These are phyloP conservation scores for Podila verticillata DNA, from an alignment of 192 early-diverging fungal genomes.

Conservation along the genomic window DNA sequence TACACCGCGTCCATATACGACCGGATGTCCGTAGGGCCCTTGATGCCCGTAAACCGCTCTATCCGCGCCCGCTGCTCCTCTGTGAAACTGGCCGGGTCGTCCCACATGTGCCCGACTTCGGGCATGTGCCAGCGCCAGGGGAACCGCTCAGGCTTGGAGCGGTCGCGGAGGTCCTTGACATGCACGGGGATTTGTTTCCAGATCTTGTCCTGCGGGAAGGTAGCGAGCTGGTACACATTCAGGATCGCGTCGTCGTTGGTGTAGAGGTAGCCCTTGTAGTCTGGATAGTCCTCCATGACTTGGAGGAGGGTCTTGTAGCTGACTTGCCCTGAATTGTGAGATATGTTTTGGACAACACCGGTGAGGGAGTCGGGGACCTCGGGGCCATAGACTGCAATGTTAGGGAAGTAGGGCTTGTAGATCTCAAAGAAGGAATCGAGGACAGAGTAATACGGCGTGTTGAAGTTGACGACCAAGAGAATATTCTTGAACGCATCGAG, in stretches of 20 bases:
- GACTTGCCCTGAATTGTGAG: background rate
- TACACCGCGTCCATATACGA: background rate
- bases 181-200: background rate
- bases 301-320: background rate
- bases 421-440: background rate
- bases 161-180: background rate
- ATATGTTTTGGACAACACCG: background rate
- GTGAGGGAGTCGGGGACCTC: background rate
- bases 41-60: background rate
- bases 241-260: constrained; percentile 11
- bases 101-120: background rate
- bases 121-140: background rate
- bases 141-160: background rate
- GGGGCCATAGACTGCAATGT: background rate
- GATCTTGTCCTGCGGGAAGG: background rate
- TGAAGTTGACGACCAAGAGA: constrained; percentile 13
- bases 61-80: background rate
- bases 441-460: background rate
- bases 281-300: constrained; percentile 2
- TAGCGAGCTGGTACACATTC: background rate
- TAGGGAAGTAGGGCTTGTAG: constrained; percentile 7
- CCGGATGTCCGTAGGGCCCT: background rate
- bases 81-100: background rate
- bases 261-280: constrained; percentile 5
- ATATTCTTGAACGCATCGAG: background rate